Evolutionary conservation across 1,284 basidiomycete species (phyloP).

Genomic region (Papiliotrema flavescens): DNA sequence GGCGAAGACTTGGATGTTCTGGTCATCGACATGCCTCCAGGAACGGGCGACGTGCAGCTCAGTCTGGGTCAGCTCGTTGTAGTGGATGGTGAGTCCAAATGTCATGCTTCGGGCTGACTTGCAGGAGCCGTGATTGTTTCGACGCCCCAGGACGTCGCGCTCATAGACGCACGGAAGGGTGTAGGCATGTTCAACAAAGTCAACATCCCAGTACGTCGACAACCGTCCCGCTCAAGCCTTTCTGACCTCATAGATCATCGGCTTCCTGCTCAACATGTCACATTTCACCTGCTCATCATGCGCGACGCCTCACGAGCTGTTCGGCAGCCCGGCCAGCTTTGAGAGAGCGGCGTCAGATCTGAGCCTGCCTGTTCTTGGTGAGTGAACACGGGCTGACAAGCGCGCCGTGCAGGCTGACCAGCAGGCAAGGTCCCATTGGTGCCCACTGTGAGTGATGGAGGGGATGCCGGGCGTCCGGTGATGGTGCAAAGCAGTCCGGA

Average conservation of each 20-base stretch:
- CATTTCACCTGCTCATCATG: conserved; percentile 79
- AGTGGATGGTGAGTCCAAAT: conserved; percentile 65
- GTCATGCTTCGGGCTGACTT: not conserved
- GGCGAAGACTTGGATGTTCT: conserved; percentile 66
- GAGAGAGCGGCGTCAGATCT: conserved; percentile 61
- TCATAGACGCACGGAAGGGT: conserved; percentile 88
- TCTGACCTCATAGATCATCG: conserved; percentile 64
- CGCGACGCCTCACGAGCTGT: conserved; percentile 67
- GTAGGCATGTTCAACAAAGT: conserved; percentile 92
- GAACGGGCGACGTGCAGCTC: conserved; percentile 93
- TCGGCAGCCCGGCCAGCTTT: conserved; percentile 70
- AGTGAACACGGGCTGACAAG: too few relatives aligned
- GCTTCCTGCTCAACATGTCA: conserved; percentile 85
- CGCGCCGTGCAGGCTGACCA: conserved; percentile 2
- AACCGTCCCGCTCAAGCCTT: not conserved
- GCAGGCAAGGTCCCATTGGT: conserved; percentile 71
- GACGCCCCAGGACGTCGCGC: conserved; percentile 92
- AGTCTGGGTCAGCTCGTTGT: conserved; percentile 86
- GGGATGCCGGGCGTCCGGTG: conserved; percentile 65
- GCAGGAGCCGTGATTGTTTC: conserved; percentile 86
- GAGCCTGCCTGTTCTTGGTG: conserved; percentile 67
- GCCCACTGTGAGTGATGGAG: conserved; percentile 67
- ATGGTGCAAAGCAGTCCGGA: conserved; percentile 44
- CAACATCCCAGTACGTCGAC: conserved; percentile 65
- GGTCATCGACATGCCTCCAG: conserved; percentile 95